Evolutionary conservation across 2,329 filamentous ascomycete species (phyloP), one percentile per base, ranked within the genome.

Genomic region (Didymella glomerata): DNA sequence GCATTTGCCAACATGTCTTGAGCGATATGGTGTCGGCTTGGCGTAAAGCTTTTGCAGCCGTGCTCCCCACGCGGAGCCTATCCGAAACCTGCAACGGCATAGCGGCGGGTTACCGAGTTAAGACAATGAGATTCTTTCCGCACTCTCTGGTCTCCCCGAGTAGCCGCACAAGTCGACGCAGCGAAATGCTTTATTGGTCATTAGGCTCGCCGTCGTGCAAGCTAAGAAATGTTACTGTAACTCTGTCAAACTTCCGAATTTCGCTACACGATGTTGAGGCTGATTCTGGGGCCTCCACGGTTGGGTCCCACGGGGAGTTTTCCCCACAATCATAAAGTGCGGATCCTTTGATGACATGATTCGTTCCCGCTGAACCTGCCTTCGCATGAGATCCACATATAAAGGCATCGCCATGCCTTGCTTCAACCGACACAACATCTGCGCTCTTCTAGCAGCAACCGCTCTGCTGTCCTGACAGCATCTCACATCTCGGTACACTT

Each of bases 51-150:
- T 54, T 48, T 47, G 8, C n/a, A n/a, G 13, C 40, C 3, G 41
- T 44, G 42, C 22, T 32, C 42, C 25, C 38, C 40, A 47, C 49
- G 38, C 38, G 55, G 55, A 53, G 55, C 49, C 45, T 48, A 18
- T 36, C 55, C 55, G 49, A 54, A 27, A 30, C 25, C 18, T 40
- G 54, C 45, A 16, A 24, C 10, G 20, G 25, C 48, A 28, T 36
- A 44, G 42, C 55, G 49, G 49, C 55, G 49, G 30, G 25, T 54
- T 58, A 40, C 55, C 55, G 55, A 54, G 18, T 46, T 32, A 13
- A 48, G 42, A 11, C 32, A 16, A 22, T 18, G 27, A 22, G 34
- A 10, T 14, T 48, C 18, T 16, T 27, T 8, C 13, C 20, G 25
- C 36, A n/a, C 11, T 7, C 11, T 8, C 8, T 45, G 7, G 3